Percentiles rank a stretch among this genome's conserved stretches.
phyloP scores from a whole-genome alignment of 768 basidiomycete genomes.

The Kwoniella bestiolae region DNA sequence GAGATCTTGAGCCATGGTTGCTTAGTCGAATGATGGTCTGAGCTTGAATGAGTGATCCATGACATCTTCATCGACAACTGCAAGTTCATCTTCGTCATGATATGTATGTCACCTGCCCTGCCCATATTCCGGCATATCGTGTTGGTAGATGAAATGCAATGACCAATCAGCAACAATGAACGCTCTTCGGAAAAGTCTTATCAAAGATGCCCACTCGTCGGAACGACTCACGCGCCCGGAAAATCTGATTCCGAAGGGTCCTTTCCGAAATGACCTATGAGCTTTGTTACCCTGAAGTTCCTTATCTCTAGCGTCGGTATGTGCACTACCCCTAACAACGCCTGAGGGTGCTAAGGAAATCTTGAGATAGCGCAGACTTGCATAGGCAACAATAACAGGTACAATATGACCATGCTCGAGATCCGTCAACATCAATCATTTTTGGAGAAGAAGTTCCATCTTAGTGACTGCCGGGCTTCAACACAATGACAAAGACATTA shows the following conservation, averaged over 20 bases:
- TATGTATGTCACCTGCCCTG: too few species aligned
- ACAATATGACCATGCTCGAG: neutral
- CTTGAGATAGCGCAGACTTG: too few species aligned
- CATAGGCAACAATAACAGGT: neutral
- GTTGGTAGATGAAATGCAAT: too few species aligned
- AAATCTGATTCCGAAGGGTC: neutral
- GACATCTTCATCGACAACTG: neutral
- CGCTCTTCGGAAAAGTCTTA: neutral
- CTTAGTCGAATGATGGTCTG: neutral
- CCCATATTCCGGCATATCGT: too few species aligned
- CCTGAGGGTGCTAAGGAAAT: neutral
- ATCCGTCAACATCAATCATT: too few species aligned
- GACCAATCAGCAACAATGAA: neutral
- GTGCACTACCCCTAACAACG: too few species aligned
- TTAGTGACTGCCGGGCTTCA: too few species aligned
- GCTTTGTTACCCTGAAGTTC: neutral
- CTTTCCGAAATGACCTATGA: neutral
- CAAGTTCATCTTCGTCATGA: neutral
- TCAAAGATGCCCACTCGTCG: too few species aligned
- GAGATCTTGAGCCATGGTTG: conserved; percentile 20
- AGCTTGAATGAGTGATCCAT: neutral
- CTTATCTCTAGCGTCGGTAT: neutral
- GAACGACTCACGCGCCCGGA: neutral
- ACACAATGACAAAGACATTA: neutral
- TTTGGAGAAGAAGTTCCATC: too few species aligned